phyloP scores from a whole-genome alignment of 2,329 filamentous ascomycete genomes.

The Bipolaris gigantea region DNA sequence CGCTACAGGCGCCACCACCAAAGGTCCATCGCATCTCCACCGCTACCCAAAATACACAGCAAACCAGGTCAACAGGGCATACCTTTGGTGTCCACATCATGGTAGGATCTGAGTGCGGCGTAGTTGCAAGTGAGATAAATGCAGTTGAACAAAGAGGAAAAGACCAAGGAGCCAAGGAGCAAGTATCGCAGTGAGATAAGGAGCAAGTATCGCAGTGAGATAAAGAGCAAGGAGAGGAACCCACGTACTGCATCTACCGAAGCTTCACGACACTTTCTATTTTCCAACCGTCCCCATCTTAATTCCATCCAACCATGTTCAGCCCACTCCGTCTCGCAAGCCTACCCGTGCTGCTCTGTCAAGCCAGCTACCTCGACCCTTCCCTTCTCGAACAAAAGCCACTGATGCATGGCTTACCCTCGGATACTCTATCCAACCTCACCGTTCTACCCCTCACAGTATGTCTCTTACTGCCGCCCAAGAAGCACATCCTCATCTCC shows the following conservation, averaged over 20 bases:
- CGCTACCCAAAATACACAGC: constrained; percentile 4
- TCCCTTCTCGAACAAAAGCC: constrained; percentile 12
- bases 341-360: neutral
- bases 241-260: neutral
- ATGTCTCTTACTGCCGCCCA: neutral
- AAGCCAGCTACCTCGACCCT: constrained; percentile 4
- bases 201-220: neutral
- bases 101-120: neutral
- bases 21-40: neutral
- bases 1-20: constrained; percentile 12
- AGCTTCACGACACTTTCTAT: neutral
- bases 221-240: neutral
- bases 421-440: neutral
- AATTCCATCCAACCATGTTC: neutral
- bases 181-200: neutral
- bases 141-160: neutral
- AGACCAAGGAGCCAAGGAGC: neutral
- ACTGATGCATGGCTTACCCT: neutral
- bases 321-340: neutral
- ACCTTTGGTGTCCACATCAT: neutral
- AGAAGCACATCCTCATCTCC: too few relatives aligned
- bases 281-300: neutral
- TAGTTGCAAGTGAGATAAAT: neutral
- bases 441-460: neutral
- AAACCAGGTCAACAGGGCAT: neutral